These are phyloP conservation scores for Cystobasidium onofrii DNA, from an alignment of 768 basidiomycete species.

Conservation along the genomic window DNA sequence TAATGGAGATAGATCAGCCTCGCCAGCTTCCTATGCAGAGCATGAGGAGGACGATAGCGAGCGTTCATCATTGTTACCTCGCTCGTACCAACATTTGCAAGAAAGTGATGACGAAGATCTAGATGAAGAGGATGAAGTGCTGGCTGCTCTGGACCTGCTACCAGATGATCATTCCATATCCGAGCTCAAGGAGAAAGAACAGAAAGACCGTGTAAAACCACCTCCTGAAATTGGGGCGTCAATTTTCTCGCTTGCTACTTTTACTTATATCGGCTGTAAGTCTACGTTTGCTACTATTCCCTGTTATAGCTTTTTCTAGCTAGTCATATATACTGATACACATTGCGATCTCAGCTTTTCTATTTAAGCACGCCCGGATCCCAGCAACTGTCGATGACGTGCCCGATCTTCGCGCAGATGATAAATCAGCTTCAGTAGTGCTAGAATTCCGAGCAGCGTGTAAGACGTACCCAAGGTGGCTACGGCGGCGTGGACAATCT, in stretches of 20 bases:
- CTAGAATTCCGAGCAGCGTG: slow-evolving; percentile 38
- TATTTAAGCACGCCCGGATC: slow-evolving; percentile 30
- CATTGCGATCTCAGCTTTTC: neutral
- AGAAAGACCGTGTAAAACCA: neutral
- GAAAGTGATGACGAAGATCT: neutral
- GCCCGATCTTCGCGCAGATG: slow-evolving; percentile 42
- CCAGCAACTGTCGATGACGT: slow-evolving; percentile 30
- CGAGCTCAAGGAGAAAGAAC: neutral
- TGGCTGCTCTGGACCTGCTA: slow-evolving; percentile 24
- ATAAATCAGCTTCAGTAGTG: slow-evolving; percentile 42
- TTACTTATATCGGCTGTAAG: slow-evolving; percentile 37
- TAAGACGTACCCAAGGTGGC: slow-evolving; percentile 24
- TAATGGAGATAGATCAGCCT: neutral
- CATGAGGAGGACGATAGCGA: neutral
- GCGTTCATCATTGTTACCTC: neutral
- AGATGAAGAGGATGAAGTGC: slow-evolving; percentile 2
- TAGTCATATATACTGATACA: slow-evolving; percentile 9
- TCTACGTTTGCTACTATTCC: too few relatives aligned
- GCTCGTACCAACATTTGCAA: neutral
- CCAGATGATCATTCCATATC: slow-evolving; percentile 5
- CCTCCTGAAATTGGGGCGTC: slow-evolving; percentile 39
- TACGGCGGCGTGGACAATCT: neutral
- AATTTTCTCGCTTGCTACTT: slow-evolving; percentile 38
- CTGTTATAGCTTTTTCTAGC: too few relatives aligned
- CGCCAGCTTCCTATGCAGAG: neutral